phyloP scores from a whole-genome alignment of 352 stramenopile species.

The Pythium guiyangense region DNA sequence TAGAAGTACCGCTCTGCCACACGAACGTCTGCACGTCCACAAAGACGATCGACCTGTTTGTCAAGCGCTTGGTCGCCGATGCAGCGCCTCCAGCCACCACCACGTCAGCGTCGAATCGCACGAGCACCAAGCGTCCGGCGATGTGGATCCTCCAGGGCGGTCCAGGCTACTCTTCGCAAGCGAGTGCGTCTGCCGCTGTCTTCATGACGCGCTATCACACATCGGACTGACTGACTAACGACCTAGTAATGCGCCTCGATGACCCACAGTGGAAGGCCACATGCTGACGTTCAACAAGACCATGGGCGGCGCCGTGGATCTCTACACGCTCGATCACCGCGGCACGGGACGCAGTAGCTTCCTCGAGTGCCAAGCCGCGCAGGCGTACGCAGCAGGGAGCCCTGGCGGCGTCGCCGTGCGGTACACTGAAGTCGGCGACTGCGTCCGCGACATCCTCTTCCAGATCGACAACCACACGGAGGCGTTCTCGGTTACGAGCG shows the following conservation, averaged over 20 bases:
- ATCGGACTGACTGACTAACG: background rate
- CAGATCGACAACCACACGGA: slow-evolving; percentile 31
- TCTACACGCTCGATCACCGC: slow-evolving; percentile 58
- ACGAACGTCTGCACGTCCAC: slow-evolving; percentile 14
- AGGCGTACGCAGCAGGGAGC: slow-evolving; percentile 20
- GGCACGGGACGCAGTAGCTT: slow-evolving; percentile 38
- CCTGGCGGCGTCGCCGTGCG: slow-evolving; percentile 15
- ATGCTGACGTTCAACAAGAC: slow-evolving; percentile 17
- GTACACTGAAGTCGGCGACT: slow-evolving; percentile 22
- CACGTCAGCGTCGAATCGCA: background rate
- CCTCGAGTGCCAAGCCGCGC: slow-evolving; percentile 33
- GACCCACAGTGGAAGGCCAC: slow-evolving; percentile 24
- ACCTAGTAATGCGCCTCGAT: background rate
- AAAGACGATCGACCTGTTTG: slow-evolving; percentile 25
- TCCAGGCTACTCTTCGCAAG: slow-evolving; percentile 15
- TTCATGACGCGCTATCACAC: too few species aligned
- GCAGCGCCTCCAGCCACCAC: background rate
- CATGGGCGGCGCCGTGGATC: slow-evolving; percentile 13
- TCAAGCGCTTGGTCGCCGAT: slow-evolving; percentile 15
- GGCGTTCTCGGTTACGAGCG: slow-evolving; percentile 39
- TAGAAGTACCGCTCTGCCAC: slow-evolving; percentile 30
- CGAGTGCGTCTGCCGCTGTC: too few species aligned
- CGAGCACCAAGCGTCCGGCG: background rate
- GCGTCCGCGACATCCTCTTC: slow-evolving; percentile 27
- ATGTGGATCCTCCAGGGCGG: slow-evolving; percentile 32